These are phyloP conservation scores for Eucalyptus tenuipes DNA, from an alignment of 345 rosid genomes.

Conservation along the genomic window DNA sequence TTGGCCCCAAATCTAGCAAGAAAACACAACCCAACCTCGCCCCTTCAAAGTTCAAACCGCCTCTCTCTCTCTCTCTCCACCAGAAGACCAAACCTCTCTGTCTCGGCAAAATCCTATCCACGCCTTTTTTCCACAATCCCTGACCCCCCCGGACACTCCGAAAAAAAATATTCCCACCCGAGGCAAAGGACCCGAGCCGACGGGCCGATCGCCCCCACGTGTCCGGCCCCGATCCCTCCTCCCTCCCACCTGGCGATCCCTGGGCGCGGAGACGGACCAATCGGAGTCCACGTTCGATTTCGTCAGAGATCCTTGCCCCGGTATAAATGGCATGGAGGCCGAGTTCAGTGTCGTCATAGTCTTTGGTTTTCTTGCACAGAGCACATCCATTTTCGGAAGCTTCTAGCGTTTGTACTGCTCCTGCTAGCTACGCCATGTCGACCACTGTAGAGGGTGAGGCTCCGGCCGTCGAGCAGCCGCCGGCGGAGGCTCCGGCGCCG, in stretches of 20 bases:
- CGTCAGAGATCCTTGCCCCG: background rate
- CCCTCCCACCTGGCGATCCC: slow-evolving; percentile 29
- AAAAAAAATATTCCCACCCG: background rate
- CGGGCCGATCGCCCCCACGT: slow-evolving; percentile 23
- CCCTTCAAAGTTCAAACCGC: too few species aligned
- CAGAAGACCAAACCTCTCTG: background rate
- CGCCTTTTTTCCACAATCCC: background rate
- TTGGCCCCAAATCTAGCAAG: background rate
- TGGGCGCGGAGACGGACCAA: slow-evolving; percentile 1
- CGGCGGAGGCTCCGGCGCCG: background rate
- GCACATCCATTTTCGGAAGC: background rate
- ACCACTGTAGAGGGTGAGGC: slow-evolving; percentile 17
- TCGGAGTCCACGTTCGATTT: background rate
- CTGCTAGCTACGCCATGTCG: background rate
- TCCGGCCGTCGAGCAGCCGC: background rate
- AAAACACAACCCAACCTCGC: slow-evolving; percentile 25
- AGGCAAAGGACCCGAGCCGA: background rate
- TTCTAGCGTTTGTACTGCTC: background rate
- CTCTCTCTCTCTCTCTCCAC: too few species aligned
- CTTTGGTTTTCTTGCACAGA: background rate
- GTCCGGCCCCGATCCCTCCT: slow-evolving; percentile 18
- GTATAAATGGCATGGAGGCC: slow-evolving; percentile 11
- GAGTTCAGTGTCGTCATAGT: background rate
- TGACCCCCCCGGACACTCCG: background rate
- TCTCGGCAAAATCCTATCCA: background rate